These are phyloP conservation scores for Vigna trinervia DNA, from an alignment of 306 rosid genomes.

Conservation along the genomic window DNA sequence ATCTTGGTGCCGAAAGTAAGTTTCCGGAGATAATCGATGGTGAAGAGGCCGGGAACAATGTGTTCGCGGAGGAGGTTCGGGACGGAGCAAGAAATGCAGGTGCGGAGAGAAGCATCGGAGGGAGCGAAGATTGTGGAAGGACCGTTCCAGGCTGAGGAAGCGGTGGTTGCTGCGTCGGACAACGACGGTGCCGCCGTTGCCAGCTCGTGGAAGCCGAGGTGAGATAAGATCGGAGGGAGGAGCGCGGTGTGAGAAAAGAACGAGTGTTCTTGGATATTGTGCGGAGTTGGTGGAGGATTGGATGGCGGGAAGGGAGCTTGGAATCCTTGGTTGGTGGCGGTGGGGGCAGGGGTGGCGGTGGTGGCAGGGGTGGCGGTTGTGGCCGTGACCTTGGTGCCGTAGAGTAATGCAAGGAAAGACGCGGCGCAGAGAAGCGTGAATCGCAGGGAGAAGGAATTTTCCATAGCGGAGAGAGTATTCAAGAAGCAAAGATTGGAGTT, in stretches of 20 bases:
- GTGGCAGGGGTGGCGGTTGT: conserved; percentile 45
- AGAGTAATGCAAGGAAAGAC: conserved; percentile 40
- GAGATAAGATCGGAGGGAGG: conserved; percentile 71
- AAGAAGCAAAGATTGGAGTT: conserved; percentile 22
- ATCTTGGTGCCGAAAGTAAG: conserved; percentile 77
- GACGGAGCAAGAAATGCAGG: conserved; percentile 70
- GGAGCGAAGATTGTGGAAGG: conserved; percentile 78
- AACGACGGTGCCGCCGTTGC: conserved; percentile 70
- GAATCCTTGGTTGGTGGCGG: conserved; percentile 41
- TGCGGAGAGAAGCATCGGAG: conserved; percentile 62
- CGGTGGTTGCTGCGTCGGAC: conserved; percentile 43
- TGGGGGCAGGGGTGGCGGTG: conserved; percentile 42
- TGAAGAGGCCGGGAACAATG: conserved; percentile 68
- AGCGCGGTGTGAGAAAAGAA: conserved; percentile 62
- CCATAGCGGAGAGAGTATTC: conserved; percentile 48
- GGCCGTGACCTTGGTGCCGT: conserved; percentile 36
- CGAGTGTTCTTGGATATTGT: conserved; percentile 57
- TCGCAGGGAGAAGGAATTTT: conserved; percentile 42
- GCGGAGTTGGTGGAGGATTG: conserved; percentile 46
- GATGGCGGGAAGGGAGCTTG: conserved; percentile 46
- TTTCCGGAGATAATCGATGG: conserved; percentile 60
- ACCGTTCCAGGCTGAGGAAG: conserved; percentile 58
- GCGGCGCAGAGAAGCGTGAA: conserved; percentile 33
- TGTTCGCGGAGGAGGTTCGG: conserved; percentile 71
- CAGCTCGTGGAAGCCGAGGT: conserved; percentile 70